Evolutionary conservation across 192 early-diverging fungal species (phyloP).

Genomic region (Entomortierella chlamydospora): DNA sequence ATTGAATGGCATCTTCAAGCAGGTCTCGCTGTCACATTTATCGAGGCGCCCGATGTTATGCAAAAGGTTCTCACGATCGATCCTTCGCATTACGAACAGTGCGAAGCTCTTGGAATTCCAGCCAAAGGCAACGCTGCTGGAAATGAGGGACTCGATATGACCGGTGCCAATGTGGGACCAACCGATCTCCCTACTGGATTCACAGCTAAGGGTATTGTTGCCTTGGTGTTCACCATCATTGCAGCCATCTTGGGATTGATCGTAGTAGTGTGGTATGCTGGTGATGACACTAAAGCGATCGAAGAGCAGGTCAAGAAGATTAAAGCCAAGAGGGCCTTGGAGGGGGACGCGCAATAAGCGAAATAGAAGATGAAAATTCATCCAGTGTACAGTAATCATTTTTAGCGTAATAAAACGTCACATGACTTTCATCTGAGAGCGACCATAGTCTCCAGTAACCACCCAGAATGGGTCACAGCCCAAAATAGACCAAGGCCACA

Average conservation of each 20-base stretch:
- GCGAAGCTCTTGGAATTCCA: conserved; percentile 59
- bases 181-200: conserved; percentile 59
- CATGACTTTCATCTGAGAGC: no score
- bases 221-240: conserved; percentile 74
- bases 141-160: conserved; percentile 63
- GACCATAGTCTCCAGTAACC: no score
- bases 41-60: conserved; percentile 62
- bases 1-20: conserved; percentile 57
- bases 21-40: conserved; percentile 39
- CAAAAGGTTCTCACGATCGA: conserved; percentile 29
- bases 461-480: no score
- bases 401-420: no score
- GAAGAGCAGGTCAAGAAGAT: not conserved
- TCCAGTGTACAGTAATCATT: no score
- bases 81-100: conserved; percentile 62
- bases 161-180: conserved; percentile 58
- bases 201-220: conserved; percentile 72
- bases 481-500: no score
- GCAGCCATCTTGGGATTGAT: conserved; percentile 76
- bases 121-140: conserved; percentile 73
- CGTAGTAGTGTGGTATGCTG: conserved; percentile 79
- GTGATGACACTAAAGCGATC: conserved; percentile 1
- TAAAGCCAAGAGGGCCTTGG: not conserved
- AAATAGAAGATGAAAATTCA: no score
- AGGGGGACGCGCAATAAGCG: no score